Conservation (phyloP, 2,329 filamentous ascomycete species). For the Sarocladium oryzae region DNA sequence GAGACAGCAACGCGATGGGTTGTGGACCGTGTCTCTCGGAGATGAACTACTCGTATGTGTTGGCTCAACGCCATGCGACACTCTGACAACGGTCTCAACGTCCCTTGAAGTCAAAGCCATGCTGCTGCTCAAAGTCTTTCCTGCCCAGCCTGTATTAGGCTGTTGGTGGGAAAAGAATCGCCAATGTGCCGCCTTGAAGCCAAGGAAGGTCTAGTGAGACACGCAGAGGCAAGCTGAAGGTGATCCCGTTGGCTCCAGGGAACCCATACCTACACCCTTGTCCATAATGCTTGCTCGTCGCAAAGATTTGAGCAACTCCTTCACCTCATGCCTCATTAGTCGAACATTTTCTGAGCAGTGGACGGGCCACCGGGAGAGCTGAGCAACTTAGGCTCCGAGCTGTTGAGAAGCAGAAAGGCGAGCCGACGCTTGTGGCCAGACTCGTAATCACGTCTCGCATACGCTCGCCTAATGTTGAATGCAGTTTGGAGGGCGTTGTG, state of each 20-base stretch:
- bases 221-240: slow-evolving; percentile 3
- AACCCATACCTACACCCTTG: not conserved
- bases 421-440: not conserved
- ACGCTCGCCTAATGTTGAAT: not conserved
- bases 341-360: not conserved
- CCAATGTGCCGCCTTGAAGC: not conserved
- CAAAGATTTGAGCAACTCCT: not conserved
- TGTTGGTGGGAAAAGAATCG: not conserved
- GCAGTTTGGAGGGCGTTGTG: too few relatives aligned
- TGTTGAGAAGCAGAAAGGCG: slow-evolving; percentile 1
- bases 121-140: not conserved
- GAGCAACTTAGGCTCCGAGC: not conserved
- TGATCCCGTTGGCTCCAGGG: slow-evolving; percentile 5
- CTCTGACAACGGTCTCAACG: not conserved
- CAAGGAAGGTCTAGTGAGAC: slow-evolving; percentile 5
- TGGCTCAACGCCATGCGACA: slow-evolving; percentile 4
- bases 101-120: not conserved
- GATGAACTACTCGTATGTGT: not conserved
- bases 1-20: not conserved
- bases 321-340: not conserved
- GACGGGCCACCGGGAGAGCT: not conserved
- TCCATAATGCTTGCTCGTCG: slow-evolving; percentile 2
- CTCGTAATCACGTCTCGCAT: not conserved
- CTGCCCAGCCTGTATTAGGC: too few relatives aligned
- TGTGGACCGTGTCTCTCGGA: slow-evolving; percentile 1